A percentile compares a stretch with the other conserved stretches of the same genome.
These are phyloP conservation scores for Monascus purpureus DNA, from an alignment of 495 filamentous ascomycete genomes.

Conservation along the genomic window DNA sequence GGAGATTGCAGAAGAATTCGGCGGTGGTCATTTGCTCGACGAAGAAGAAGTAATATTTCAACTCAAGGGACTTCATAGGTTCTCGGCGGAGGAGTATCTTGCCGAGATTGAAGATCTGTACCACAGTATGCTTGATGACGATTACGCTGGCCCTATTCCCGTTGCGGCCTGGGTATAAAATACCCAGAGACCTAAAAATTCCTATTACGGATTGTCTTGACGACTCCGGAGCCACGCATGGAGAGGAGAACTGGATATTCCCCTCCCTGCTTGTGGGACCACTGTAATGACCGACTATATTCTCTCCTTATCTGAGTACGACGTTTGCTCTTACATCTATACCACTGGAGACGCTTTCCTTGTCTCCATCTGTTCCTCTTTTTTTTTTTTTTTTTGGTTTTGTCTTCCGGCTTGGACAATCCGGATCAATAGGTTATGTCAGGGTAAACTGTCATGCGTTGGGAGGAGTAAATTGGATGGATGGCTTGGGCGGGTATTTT, in stretches of 20 bases:
- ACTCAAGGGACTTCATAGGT: slow-evolving; percentile 55
- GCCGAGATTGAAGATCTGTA: slow-evolving; percentile 64
- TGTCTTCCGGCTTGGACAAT: slow-evolving; percentile 2
- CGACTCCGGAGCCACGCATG: no score
- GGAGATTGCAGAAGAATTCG: slow-evolving; percentile 75
- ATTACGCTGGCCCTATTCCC: slow-evolving; percentile 22
- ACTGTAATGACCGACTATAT: slow-evolving; percentile 15
- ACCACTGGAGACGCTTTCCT: slow-evolving; percentile 14
- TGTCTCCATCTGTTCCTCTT: slow-evolving; percentile 4
- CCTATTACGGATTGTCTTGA: no score
- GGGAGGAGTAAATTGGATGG: not conserved
- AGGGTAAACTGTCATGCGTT: no score
- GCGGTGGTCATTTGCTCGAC: slow-evolving; percentile 46
- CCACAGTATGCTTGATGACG: slow-evolving; percentile 34
- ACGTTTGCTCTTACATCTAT: slow-evolving; percentile 11
- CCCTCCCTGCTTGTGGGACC: slow-evolving; percentile 1
- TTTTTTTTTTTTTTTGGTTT: slow-evolving; percentile 1
- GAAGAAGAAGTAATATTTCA: slow-evolving; percentile 56
- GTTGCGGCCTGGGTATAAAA: slow-evolving; percentile 30
- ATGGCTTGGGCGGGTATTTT: not conserved
- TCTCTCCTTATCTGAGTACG: slow-evolving; percentile 13
- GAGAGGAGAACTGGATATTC: slow-evolving; percentile 11
- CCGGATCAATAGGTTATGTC: slow-evolving; percentile 3
- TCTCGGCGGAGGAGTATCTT: slow-evolving; percentile 71
- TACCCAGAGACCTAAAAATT: no score